Base-by-base conservation (phyloP, 768 basidiomycete species). In the Russula griseocarnosa region DNA sequence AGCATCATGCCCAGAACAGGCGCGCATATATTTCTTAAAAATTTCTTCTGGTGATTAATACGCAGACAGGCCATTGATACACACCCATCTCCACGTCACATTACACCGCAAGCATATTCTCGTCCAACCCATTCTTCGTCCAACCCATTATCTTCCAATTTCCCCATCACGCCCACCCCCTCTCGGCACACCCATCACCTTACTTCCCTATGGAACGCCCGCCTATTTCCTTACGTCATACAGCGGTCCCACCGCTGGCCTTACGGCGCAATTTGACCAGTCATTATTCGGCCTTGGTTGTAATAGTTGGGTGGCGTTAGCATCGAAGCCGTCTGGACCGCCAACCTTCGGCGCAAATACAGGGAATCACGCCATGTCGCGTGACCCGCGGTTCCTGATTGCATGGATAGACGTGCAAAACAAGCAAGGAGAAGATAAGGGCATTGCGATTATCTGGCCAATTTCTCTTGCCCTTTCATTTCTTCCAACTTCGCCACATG, bases 351-450 rank as follows among this genome's bases (percentile, higher is more conserved):
- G 60, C 53, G 36, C 49, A 30, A 59, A 32, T 47, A 9, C 44
- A 20, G 52, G 60, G 14, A 20, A 13, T 16, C 66, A 63, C n/a
- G 16, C 55, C 1, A 36, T 52, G 2, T 55, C 60, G 38, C 46
- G 58, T 47, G 66, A 66, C 44, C 72, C 73, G 3, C 68, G 69
- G 18, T 90, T 84, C 71, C 73, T 90, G 51, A 84, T 92, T 58
- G 87, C 82, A 4, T 92, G 86, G 86, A 79, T 91, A 42, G 81
- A 79, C 36, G 86, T 92, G 22, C 83, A 90, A 73, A 89, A 89
- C 69, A 85, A 82, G 66, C 88, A 87, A 67, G 88, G 87, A 36
- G 90, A 92, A 71, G 88, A 90, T 67, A 91, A 90, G 69, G 90
- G 90, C 0, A 75, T 89, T 34, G 77, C 81, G n/a, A 76, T 88